These are phyloP conservation scores for Fusarium sp. DNA, from an alignment of 2,329 filamentous ascomycete genomes.

Conservation along the genomic window DNA sequence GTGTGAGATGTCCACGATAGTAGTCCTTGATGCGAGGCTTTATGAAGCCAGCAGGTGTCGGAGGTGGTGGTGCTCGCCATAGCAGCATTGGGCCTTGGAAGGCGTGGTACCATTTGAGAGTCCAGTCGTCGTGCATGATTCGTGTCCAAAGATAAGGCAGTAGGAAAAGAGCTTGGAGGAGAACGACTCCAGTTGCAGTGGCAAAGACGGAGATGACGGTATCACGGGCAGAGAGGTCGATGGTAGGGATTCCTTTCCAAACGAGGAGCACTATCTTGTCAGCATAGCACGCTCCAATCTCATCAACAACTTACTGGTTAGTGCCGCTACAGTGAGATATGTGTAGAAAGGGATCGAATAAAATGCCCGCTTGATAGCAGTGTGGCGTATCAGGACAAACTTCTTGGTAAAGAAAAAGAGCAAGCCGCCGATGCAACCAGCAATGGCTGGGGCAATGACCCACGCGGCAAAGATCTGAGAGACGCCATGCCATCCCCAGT, in stretches of 20 bases:
- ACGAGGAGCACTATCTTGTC: conserved; percentile 62
- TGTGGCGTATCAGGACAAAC: conserved; percentile 44
- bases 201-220: conserved; percentile 55
- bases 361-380: conserved; percentile 50
- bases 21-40: conserved; percentile 61
- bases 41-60: conserved; percentile 51
- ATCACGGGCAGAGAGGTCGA: conserved; percentile 38
- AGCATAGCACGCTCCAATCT: neutral
- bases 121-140: conserved; percentile 64
- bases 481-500: conserved; percentile 53
- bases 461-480: conserved; percentile 55
- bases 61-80: conserved; percentile 50
- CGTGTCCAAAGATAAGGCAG: conserved; percentile 65
- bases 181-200: conserved; percentile 55
- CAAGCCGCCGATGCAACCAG: conserved; percentile 47
- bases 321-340: conserved; percentile 51
- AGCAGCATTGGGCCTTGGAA: conserved; percentile 61
- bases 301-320: conserved; percentile 46
- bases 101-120: conserved; percentile 60
- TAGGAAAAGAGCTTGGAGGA: conserved; percentile 60
- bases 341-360: conserved; percentile 53
- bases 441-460: conserved; percentile 51
- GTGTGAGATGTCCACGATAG: conserved; percentile 61
- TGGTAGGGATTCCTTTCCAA: conserved; percentile 51
- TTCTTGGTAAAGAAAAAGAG: conserved; percentile 53